Base-by-base conservation (phyloP, 192 early-diverging fungal genomes). In the Coemansia sp. region DNA sequence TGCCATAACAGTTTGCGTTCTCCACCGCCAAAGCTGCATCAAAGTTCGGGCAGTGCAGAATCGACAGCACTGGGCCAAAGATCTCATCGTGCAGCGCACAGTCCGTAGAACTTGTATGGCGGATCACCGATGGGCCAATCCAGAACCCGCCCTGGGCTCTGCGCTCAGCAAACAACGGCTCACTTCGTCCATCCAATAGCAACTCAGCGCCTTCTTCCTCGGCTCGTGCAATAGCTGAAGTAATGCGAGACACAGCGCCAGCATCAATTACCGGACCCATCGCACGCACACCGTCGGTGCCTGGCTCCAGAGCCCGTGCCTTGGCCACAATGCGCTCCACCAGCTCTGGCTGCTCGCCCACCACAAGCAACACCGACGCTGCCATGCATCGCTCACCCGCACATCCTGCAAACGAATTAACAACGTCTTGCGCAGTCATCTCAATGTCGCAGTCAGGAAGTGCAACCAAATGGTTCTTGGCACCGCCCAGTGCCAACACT, bases 401-500 rank as follows among this genome's bases (percentile, higher is more conserved):
- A 62, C 91, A 92, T 1, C 92, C 92, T 7, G 86, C 85, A 57
- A 87, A 92, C 15, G 89, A 90, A 21, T 81, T 85, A 25, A 93
- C 90, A 2, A 93, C 82, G 57, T 92, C 92, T 12, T 86, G 84
- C 2, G 92, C 87, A 2, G 92, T 85, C 86, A 91, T 88, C 62
- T 89, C 88, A 24, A 90, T 57, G 71, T 92, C 83, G 66, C 88
- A 87, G 68, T 93, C 92, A 9, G 87, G 87, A 15, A 84, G 70
- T 21, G 91, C 91, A n/a, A 93, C 84, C 60, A 93, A 81, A 37
- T 92, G 91, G 75, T 93, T 93, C 84, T 87, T 89, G 39, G 86
- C 86, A 10, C 85, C 85, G 51, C 90, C 91, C 32, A 93, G 78
- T 14, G 87, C 87, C 60, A 92, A 74, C 50, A 88, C 87, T 10